Evolutionary conservation across 345 rosid genomes (phyloP), one percentile per base, ranked within the genome.

Genomic region (Camelina hispida): DNA sequence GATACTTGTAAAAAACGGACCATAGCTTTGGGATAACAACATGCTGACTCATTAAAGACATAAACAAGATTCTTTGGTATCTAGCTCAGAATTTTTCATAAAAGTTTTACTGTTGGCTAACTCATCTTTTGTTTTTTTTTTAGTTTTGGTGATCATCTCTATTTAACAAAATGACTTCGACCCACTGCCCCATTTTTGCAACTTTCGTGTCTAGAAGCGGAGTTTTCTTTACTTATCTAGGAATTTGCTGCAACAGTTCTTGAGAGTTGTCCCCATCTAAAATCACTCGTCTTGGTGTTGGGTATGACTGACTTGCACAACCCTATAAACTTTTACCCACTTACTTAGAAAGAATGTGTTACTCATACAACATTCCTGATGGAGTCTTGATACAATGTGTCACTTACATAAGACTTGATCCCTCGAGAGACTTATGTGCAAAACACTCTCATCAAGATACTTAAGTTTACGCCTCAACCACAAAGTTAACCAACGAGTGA

Each of bases 381-480:
- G 71, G 47, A 73, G 64, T 64, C 64, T 44, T 17, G 51, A 14
- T 55, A 14, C 17, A 65, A 48, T 10, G 70, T 54, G 13, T 53
- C 55, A 22, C 77, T 64, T 0, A 9, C 3, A 12, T 65, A 11
- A 73, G 66, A 15, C 78, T 65, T 35, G 34, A 73, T 22, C 58
- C 7, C 28, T 73, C 78, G 6, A 73, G 11, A 20, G 12, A 73
- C 20, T 44, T 7, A 63, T 69, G 76, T 1, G n/a, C 48, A 48
- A 57, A 60, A 37, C 72, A 74, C 59, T 57, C 78, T 57, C 51
- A 57, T 66, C 78, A 47, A 74, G 72, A 74, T 57, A 32, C 9
- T 66, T 0, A 9, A 74, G 18, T 23, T 74, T 47, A 74, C 43
- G 22, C 4, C 2, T 56, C n/a, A 66, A 7, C 67, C 4, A 57